Evolutionary conservation across 768 basidiomycete genomes (phyloP), one percentile per base, ranked within the genome.

Genomic region (Pisolithus marmoratus): DNA sequence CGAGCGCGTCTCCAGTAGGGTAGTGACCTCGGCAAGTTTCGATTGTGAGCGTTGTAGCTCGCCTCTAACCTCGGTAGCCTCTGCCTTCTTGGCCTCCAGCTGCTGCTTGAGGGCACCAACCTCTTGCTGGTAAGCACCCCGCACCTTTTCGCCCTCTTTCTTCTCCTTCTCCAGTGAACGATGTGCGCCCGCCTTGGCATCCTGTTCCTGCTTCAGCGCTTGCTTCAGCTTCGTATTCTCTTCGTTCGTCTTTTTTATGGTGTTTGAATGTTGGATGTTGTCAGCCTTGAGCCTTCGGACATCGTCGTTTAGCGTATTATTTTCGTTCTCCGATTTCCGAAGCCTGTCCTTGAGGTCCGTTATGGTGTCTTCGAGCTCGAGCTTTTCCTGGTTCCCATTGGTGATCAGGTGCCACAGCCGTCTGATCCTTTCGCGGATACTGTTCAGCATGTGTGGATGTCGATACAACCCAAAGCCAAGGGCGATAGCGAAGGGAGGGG

Each of bases 1-100:
- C 5, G 66, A 73, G 12, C 67, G 66, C 0, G 68, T 57, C 15
- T 69, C 64, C 50, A 68, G 66, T 54, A 68, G 66, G 1, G 63
- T 46, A 24, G 66, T 53, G 54, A 66, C 60, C 8, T 68, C 66
- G 51, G 60, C 54, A 19, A 59, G 66, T 41, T 62, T 61, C 0
- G 59, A 56, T 42, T 56, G 61, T 9, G 59, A 22, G 17, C 62
- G 64, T 6, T 60, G 60, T 26, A 66, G 54, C 48, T 70, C 68
- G 52, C 60, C 62, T 12, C 52, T 59, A 46, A 54, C n/a, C 49
- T 58, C 65, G 48, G 42, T 62, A 53, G 60, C 54, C 38, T 68
- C 66, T 2, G 24, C 20, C 20, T 64, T 62, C 51, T n/a, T 68
- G 46, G 17, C 20, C 0, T 60, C 63, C 0, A 70, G 50, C 51